Evolutionary conservation across 2,329 filamentous ascomycete species (phyloP).

Genomic region (Cladorrhinum sp.): DNA sequence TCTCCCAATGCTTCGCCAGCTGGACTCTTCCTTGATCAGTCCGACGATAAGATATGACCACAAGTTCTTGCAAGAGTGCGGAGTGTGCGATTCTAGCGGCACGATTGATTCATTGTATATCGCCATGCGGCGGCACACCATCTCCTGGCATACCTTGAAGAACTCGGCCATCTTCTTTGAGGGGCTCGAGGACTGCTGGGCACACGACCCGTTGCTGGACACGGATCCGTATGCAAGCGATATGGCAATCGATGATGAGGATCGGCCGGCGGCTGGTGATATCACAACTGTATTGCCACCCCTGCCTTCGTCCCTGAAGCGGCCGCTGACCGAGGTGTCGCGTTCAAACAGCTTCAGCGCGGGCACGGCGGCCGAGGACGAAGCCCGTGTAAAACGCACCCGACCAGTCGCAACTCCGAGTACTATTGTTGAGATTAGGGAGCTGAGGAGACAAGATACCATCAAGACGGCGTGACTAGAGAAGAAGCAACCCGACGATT

Average conservation of each 20-base stretch:
- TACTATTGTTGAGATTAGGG: constrained; percentile 30
- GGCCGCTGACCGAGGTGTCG: constrained; percentile 52
- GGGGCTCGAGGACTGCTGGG: constrained; percentile 55
- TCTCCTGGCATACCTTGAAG: constrained; percentile 55
- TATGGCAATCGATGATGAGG: constrained; percentile 34
- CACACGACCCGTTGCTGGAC: constrained; percentile 50
- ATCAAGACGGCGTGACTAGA: constrained; percentile 33
- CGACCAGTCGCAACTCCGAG: constrained; percentile 22
- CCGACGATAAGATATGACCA: constrained; percentile 41
- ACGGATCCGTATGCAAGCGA: constrained; percentile 37
- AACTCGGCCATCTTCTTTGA: constrained; percentile 47
- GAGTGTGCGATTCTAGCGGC: constrained; percentile 52
- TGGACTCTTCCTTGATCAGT: constrained; percentile 44
- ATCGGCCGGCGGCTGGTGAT: constrained; percentile 46
- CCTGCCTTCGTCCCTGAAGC: constrained; percentile 44
- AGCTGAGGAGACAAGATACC: constrained; percentile 28
- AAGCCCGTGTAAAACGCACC: constrained; percentile 35
- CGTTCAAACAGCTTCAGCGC: constrained; percentile 43
- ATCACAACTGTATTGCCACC: constrained; percentile 31
- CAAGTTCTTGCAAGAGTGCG: constrained; percentile 51
- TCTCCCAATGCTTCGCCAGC: constrained; percentile 56
- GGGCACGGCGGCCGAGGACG: neutral
- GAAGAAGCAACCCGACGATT: neutral
- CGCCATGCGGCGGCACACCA: constrained; percentile 50
- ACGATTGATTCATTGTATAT: constrained; percentile 60